Percentiles rank a stretch among this genome's conserved stretches.
Conservation (phyloP, 208 protist species). For the Acanthamoeba pearcei region DNA sequence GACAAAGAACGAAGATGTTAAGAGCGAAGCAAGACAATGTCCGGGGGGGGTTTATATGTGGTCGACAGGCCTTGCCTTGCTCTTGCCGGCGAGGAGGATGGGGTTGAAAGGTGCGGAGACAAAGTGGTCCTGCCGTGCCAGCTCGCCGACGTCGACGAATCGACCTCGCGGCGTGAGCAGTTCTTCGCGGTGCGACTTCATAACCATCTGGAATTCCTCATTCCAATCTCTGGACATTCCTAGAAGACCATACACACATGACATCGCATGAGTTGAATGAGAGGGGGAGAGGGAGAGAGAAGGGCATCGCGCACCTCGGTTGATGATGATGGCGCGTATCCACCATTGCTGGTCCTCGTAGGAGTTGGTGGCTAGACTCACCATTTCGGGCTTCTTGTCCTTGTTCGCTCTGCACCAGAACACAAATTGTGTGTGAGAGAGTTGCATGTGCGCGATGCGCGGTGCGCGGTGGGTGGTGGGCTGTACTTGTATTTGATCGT, state of each 20-base stretch:
- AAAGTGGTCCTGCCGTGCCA: not conserved
- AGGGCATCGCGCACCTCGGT: not conserved
- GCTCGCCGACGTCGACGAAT: not conserved
- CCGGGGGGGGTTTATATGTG: not conserved
- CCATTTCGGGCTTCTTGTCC: not conserved
- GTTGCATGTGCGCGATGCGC: not conserved
- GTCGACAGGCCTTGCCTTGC: not conserved
- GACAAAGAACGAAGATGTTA: not conserved
- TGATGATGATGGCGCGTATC: not conserved
- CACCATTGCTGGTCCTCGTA: not conserved
- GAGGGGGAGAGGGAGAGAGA: not conserved
- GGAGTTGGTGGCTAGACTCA: not conserved
- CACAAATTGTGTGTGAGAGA: not conserved
- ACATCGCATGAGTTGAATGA: not conserved
- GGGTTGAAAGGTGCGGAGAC: not conserved
- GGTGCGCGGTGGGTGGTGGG: not conserved
- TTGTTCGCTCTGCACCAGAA: not conserved
- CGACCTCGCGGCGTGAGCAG: not conserved
- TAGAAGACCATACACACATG: not conserved
- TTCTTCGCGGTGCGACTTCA: not conserved
- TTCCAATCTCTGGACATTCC: not conserved
- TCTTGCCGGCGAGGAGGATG: conserved; percentile 1
- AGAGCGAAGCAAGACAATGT: not conserved
- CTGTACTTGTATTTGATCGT: not conserved
- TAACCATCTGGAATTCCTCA: not conserved